Conservation (phyloP, 192 early-diverging fungal genomes). For the Lobosporangium transversale region DNA sequence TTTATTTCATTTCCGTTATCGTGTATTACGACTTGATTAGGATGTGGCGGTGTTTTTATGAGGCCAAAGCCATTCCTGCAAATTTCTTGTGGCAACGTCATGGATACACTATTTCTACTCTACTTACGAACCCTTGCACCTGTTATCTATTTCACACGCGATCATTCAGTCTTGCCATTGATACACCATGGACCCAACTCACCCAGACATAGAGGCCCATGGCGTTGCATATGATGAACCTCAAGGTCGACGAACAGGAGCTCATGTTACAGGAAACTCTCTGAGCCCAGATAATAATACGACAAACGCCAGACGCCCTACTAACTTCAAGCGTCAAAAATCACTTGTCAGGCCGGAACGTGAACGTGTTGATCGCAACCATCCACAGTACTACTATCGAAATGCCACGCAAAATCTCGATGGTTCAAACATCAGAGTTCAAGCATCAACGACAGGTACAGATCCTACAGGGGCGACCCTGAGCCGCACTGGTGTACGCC, state of each 20-base stretch:
- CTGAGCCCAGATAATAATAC: background rate
- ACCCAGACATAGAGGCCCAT: conserved; percentile 24
- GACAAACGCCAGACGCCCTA: conserved; percentile 14
- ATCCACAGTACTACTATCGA: conserved; percentile 59
- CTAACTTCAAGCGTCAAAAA: conserved; percentile 62
- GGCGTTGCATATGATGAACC: conserved; percentile 28
- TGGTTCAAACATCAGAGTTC: conserved; percentile 33
- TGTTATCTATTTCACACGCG: no score
- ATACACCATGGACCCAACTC: conserved; percentile 11
- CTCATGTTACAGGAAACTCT: background rate
- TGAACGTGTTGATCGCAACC: conserved; percentile 59
- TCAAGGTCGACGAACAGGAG: conserved; percentile 9
- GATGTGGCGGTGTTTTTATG: no score
- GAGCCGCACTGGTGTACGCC: conserved; percentile 25
- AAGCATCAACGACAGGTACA: conserved; percentile 41
- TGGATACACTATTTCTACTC: no score
- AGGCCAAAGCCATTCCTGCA: no score
- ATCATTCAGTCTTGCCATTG: no score
- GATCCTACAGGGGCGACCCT: conserved; percentile 26
- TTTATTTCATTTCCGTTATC: no score
- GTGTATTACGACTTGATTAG: no score
- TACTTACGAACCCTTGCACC: no score
- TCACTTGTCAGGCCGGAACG: conserved; percentile 78
- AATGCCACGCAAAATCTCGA: conserved; percentile 53
- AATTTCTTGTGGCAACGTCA: no score